Evolutionary conservation across 2,329 filamentous ascomycete species (phyloP), one percentile per base, ranked within the genome.

Genomic region (Paecilomyces variotii): DNA sequence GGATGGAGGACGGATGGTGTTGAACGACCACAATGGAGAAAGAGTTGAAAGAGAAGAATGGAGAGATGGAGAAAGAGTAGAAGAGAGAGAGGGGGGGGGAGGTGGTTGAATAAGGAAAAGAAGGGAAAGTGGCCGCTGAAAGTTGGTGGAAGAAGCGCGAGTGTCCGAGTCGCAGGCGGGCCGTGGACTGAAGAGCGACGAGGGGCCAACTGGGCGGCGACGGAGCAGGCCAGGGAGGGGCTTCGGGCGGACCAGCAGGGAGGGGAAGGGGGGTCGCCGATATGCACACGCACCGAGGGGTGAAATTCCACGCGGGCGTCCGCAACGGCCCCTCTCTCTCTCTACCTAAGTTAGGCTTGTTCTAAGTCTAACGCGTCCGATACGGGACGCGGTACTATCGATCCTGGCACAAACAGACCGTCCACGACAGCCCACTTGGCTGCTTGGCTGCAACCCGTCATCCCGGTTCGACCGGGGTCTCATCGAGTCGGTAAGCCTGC

Each of bases 401-500:
- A 30, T 32, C 30, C 26, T 35, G 25, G 30, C 27, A 34, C 28
- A 53, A 55, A 53, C 64, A 62, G 58, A 59, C 56, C 61, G 58
- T 59, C 64, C 60, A 62, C 62, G 58, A 54, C 62, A 67, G 62
- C 65, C 66, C 66, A 68, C 66, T 65, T 66, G 66, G 66, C 58
- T 58, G 63, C 62, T 45, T 45, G 39, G 39, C 39, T n/a, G 5
- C 57, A 67, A 64, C 63, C 66, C 67, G 62, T 67, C 67, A 69
- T 65, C 61, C 66, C 63, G 67, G 67, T 64, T 68, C 66, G 63
- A 62, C 61, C 65, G 65, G 64, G 64, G 62, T 60, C 56, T 53
- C 56, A 55, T 28, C 51, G 53, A 32, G 51, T 24, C 45, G 32
- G 34, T 49, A 32, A 32, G 30, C 30, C 30, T 32, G 30, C 30